These are phyloP conservation scores for Turritis glabra DNA, from an alignment of 345 rosid species.

Conservation along the genomic window DNA sequence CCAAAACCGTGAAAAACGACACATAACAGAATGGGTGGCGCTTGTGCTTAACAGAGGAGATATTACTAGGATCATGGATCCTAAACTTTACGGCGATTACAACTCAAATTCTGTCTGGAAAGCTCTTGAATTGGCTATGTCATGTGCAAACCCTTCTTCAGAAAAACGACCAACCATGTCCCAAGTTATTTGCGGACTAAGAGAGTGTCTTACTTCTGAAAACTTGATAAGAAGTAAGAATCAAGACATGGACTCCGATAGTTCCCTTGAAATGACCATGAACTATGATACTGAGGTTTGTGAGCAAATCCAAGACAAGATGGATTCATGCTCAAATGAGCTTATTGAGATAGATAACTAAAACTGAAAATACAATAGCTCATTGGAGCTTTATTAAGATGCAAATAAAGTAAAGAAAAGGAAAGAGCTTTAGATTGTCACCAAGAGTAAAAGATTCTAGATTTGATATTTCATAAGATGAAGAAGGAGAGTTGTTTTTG, in stretches of 20 bases:
- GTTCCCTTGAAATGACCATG: constrained; percentile 2
- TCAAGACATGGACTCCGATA: constrained; percentile 12
- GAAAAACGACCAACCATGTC: constrained; percentile 47
- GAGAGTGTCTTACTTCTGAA: constrained; percentile 35
- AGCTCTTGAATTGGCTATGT: constrained; percentile 47
- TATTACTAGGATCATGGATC: constrained; percentile 44
- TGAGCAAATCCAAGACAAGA: too few relatives aligned
- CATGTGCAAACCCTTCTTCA: constrained; percentile 35
- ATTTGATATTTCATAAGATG: too few relatives aligned
- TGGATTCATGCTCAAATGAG: too few relatives aligned
- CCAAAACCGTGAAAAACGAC: constrained; percentile 16
- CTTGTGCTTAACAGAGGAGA: constrained; percentile 42
- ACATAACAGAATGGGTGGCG: constrained; percentile 39
- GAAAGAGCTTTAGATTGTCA: too few relatives aligned
- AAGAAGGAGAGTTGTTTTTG: too few relatives aligned
- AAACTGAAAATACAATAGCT: too few relatives aligned
- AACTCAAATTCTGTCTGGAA: constrained; percentile 43
- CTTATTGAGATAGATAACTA: too few relatives aligned
- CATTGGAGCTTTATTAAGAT: too few relatives aligned
- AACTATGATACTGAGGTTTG: neutral
- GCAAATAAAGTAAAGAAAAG: too few relatives aligned
- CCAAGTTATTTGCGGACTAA: constrained; percentile 36
- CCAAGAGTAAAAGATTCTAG: too few relatives aligned
- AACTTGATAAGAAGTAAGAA: neutral
- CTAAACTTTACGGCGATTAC: constrained; percentile 38